A percentile compares a stretch with the other conserved stretches of the same genome.
Conservation (phyloP, 169 alveolate genomes). For the Cryptosporidium tyzzeri region DNA sequence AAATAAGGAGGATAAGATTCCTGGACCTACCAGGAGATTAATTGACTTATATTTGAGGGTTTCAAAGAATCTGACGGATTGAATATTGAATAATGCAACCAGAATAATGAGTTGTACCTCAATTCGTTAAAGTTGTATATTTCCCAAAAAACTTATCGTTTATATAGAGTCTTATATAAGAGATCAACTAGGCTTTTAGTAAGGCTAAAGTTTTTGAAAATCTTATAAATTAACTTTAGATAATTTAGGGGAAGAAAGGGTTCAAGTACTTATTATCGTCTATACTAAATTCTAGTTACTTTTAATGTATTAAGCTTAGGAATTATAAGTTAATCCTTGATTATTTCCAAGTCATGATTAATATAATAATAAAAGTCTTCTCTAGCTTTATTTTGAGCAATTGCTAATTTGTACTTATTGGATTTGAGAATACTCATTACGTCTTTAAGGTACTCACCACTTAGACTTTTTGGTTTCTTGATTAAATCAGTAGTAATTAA, state of each 20-base stretch:
- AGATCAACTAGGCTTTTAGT: background rate
- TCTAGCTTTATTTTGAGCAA: slow-evolving; percentile 66
- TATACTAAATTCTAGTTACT: background rate
- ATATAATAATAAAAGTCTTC: slow-evolving; percentile 47
- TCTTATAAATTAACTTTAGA: too few relatives aligned
- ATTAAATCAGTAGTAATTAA: slow-evolving; percentile 49
- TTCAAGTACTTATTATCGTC: background rate
- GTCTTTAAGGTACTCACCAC: slow-evolving; percentile 63
- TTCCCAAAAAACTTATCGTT: too few relatives aligned
- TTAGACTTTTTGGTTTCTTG: slow-evolving; percentile 26
- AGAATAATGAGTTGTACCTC: too few relatives aligned
- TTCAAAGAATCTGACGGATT: background rate
- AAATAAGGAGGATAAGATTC: slow-evolving; percentile 65
- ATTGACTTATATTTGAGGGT: slow-evolving; percentile 41
- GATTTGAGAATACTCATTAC: slow-evolving; percentile 41
- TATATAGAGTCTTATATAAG: too few relatives aligned
- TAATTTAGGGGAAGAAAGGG: too few relatives aligned
- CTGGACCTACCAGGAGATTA: slow-evolving; percentile 77
- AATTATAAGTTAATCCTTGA: background rate
- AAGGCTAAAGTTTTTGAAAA: background rate
- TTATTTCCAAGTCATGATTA: slow-evolving; percentile 53
- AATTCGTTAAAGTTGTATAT: too few relatives aligned
- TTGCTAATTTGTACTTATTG: slow-evolving; percentile 52
- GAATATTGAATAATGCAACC: background rate
- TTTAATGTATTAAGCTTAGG: background rate